Base-by-base conservation (phyloP, 495 filamentous ascomycete genomes). In the Xylaria venustula region DNA sequence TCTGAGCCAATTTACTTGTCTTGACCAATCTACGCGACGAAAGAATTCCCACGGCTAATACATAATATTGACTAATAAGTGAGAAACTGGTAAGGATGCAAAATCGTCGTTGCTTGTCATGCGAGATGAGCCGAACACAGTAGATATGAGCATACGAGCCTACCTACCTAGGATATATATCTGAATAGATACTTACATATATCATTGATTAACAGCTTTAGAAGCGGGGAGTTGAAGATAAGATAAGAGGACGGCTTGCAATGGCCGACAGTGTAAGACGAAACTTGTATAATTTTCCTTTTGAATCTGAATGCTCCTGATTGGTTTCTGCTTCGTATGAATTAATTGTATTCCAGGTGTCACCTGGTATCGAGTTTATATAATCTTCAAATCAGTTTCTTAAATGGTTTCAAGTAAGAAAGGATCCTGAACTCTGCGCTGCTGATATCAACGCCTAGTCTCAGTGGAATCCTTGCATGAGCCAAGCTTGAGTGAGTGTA, bases 171-270 rank as follows among this genome's bases (percentile, higher is more conserved):
- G 30, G 5, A 34, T 53, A 1, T 40, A 53, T 23, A 53, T 53
- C 19, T 53, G 25, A 42, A 7, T 41, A 42, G 40, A 20, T 28
- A 54, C 37, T 3, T 40, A 40, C 7, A 40, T 40, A 7, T 54
- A 28, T 23, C 23, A 22, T 9, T 17, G 36, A 15, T 19, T 30
- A 36, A 42, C 37, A 12, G n/a, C n/a, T n/a, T n/a, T n/a, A n/a
- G n/a, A n/a, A 30, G 51, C 34, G 34, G 51, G 51, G 36, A 52
- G 30, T n/a, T 52, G 32, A 20, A 41, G 51, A 54, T 54, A 54
- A 54, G 51, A 54, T 54, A 54, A 54, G 19, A 54, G n/a, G 32
- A 40, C 8, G 11, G 32, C 37, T 11, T 6, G 22, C 5, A 34
- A 51, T n/a, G n/a, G n/a, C n/a, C n/a, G n/a, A n/a, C n/a, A 4